Evolutionary conservation across 495 filamentous ascomycete species (phyloP), one percentile per base, ranked within the genome.

Genomic region (Penicillium arizonense): DNA sequence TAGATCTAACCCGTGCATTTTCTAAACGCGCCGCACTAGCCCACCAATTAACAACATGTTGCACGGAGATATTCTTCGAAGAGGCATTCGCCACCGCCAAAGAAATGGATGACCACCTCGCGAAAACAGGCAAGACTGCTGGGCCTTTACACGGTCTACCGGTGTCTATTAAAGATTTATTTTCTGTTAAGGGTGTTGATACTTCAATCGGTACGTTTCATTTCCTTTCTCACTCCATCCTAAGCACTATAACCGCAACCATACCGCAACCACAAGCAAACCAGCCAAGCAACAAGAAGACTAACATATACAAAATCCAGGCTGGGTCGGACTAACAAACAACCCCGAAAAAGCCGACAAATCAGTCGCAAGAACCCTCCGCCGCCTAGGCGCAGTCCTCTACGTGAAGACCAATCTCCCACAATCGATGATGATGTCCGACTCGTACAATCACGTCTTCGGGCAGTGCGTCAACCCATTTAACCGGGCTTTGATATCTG

Each of bases 101-200:
- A 26, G 46, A 68, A 28, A 47, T 79, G 32, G 80, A 83, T 57
- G 65, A 68, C 6, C 51, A 74, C 44, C 52, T 81, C 5, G 53
- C 56, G 5, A 61, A 59, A 28, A 71, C 70, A 4, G 69, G 72
- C 0, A 74, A 73, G 40, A 68, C 76, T 5, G 55, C 80, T 13
- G 86, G 86, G 0, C 85, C 84, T 3, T 68, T 90, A 0, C 86
- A 90, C 52, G 87, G 87, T 14, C 52, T 90, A 7, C 86, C 86
- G 0, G 82, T 89, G 21, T 83, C 79, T 20, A 75, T 88, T 9
- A 90, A 90, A 64, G 86, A 89, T 61, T 75, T 82, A 48, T 74
- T 87, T 47, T 73, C 73, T 24, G 77, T 90, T 23, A 73, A 82
- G 56, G 83, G 77, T 3, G 65, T 81, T n/a, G 70, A 76, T 56